phyloP scores from a whole-genome alignment of 2,329 filamentous ascomycete genomes.

The Fusarium coffeatum region DNA sequence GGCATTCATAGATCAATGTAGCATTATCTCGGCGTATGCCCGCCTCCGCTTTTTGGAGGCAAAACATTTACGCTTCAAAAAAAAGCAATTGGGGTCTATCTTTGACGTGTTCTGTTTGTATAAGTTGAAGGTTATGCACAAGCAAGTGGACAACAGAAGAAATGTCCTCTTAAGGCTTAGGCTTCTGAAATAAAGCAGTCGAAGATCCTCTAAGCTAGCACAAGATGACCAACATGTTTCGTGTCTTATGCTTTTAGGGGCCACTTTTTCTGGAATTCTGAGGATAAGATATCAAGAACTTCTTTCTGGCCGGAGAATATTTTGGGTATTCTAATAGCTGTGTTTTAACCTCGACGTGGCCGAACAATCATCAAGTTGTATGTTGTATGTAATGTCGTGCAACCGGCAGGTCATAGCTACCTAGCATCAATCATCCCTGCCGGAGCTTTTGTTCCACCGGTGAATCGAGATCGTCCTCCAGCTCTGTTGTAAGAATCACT shows the following conservation, averaged over 20 bases:
- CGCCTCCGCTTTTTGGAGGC: constrained; percentile 1
- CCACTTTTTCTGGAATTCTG: neutral
- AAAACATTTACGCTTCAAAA: neutral
- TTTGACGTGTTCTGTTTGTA: neutral
- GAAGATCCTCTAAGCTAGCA: neutral
- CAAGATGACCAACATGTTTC: neutral
- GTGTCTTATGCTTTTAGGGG: neutral
- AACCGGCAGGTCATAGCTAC: neutral
- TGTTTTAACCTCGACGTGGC: neutral
- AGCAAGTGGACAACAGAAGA: neutral
- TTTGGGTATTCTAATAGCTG: neutral
- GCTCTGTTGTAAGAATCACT: constrained; percentile 12
- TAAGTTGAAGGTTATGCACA: neutral
- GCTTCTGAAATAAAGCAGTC: neutral
- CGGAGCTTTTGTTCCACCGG: constrained; percentile 41
- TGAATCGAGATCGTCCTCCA: constrained; percentile 28
- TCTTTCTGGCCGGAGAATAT: no score
- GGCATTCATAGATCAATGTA: constrained; percentile 46
- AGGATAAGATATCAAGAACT: neutral
- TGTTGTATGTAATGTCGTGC: neutral
- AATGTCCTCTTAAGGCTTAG: neutral
- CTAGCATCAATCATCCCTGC: neutral
- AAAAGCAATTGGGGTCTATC: neutral
- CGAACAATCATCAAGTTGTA: neutral
- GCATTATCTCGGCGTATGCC: constrained; percentile 37